Evolutionary conservation across 2,329 filamentous ascomycete species (phyloP).

Genomic region (Curvularia sp.): DNA sequence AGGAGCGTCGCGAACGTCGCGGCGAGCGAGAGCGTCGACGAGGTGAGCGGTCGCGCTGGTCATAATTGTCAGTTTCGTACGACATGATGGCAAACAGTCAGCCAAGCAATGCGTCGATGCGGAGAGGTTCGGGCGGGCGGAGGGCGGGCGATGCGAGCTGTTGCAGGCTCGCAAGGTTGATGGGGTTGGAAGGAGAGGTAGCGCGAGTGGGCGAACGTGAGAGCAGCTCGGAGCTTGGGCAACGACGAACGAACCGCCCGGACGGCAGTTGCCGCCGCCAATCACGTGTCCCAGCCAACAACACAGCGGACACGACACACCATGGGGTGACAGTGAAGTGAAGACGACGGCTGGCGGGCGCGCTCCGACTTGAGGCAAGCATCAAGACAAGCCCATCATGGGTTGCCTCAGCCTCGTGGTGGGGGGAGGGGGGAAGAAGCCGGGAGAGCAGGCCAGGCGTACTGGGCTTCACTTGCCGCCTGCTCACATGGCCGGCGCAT

Average conservation of each 20-base stretch:
- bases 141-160: conserved; percentile 24
- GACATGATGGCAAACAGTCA: conserved; percentile 39
- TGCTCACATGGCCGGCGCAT: conserved; percentile 1
- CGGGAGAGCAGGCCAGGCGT: conserved; percentile 8
- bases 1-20: conserved; percentile 65
- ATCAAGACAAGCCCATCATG: too few species aligned
- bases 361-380: too few species aligned
- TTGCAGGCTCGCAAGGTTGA: conserved; percentile 34
- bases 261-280: conserved; percentile 24
- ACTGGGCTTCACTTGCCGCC: conserved; percentile 2
- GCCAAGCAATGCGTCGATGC: conserved; percentile 19
- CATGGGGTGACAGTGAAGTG: background rate
- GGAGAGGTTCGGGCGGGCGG: conserved; percentile 17
- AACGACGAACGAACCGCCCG: conserved; percentile 32
- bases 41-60: conserved; percentile 67
- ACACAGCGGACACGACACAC: conserved; percentile 5
- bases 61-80: conserved; percentile 50
- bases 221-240: conserved; percentile 20
- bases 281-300: conserved; percentile 23
- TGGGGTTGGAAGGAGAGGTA: conserved; percentile 34
- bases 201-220: conserved; percentile 32
- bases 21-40: conserved; percentile 65
- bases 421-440: too few species aligned
- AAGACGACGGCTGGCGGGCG: background rate
- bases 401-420: background rate